Base-by-base conservation (phyloP, 345 rosid genomes). In the Eucalyptus regnans region DNA sequence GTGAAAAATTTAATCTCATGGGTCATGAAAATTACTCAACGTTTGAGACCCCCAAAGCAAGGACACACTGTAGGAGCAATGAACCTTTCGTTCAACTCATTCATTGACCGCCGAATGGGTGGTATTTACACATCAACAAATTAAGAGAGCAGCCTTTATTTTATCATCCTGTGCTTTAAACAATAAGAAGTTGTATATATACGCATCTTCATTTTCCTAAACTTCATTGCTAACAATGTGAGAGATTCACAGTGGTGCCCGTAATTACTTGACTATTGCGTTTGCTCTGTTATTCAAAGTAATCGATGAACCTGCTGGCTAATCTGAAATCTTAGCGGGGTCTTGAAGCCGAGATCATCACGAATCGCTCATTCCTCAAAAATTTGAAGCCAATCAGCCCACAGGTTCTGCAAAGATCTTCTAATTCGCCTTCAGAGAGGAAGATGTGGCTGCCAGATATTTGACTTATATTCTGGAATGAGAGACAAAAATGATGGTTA, bases 291-390 rank as follows among this genome's bases (percentile, higher is more conserved):
- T 37, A 76, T 76, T 76, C 48, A 6, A 37, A 76, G 25, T 76
- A 20, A 76, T 76, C 0, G 15, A 37, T 37, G 1, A 76, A 41
- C 83, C 83, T 76, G 48, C 48, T 68, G 43, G 81, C 44, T 33
- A 33, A 76, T 41, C 84, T 41, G 84, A 12, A 76, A 6, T 41
- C 54, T 91, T 92, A 94, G 86, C 86, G 56, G 9, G 97, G 96
- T 92, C 96, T 96, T 87, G 92, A 94, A 46, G 96, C 98, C 4
- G 98, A 94, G 89, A 96, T 92, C 99, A 97, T 96, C 86, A 94
- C 93, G 86, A 97, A 97, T 50, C 20, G 89, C 16, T 93, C 87
- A 71, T 96, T 96, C 92, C 99, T 95, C 12, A 76, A 89, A 86
- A 90, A 89, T 54, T 91, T 94, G 90, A 94, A 94, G 88, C 91